Evolutionary conservation across 2,329 filamentous ascomycete genomes (phyloP).

Genomic region (Neonectria sp.): DNA sequence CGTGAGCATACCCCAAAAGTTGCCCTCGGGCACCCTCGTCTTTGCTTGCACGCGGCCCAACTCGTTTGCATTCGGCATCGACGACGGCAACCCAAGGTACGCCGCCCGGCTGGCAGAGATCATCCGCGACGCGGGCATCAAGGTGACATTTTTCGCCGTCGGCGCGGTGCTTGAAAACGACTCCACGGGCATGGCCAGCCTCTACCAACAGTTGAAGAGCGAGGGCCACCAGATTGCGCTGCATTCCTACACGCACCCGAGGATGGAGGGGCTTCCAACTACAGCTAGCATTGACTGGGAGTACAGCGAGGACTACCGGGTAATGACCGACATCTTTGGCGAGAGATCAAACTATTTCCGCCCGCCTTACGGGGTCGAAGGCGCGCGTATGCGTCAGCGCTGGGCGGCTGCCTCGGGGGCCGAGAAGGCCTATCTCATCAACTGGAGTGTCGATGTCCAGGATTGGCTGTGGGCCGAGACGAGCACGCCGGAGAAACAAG

Average conservation of each 20-base stretch:
- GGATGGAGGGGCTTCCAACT: constrained; percentile 71
- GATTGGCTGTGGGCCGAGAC: constrained; percentile 78
- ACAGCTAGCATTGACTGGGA: constrained; percentile 73
- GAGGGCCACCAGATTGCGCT: constrained; percentile 78
- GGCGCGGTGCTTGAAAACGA: constrained; percentile 72
- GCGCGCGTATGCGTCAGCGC: constrained; percentile 75
- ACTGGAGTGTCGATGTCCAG: constrained; percentile 80
- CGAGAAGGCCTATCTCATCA: constrained; percentile 71
- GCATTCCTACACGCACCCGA: constrained; percentile 79
- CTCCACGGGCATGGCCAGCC: constrained; percentile 72
- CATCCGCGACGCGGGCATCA: constrained; percentile 72
- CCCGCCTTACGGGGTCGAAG: constrained; percentile 78
- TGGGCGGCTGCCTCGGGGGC: constrained; percentile 67
- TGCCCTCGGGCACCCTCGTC: constrained; percentile 72
- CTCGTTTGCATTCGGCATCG: constrained; percentile 81
- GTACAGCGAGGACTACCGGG: constrained; percentile 69
- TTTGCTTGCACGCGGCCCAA: constrained; percentile 78
- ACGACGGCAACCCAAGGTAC: constrained; percentile 73
- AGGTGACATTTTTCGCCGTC: constrained; percentile 81
- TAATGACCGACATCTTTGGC: constrained; percentile 59
- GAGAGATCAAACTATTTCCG: constrained; percentile 71
- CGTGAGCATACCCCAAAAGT: constrained; percentile 70
- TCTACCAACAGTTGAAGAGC: constrained; percentile 74
- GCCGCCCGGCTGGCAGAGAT: constrained; percentile 66
- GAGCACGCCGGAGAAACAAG: constrained; percentile 75